Conservation (phyloP, 176 grass and related monocot genomes). For the Zoysia japonica region DNA sequence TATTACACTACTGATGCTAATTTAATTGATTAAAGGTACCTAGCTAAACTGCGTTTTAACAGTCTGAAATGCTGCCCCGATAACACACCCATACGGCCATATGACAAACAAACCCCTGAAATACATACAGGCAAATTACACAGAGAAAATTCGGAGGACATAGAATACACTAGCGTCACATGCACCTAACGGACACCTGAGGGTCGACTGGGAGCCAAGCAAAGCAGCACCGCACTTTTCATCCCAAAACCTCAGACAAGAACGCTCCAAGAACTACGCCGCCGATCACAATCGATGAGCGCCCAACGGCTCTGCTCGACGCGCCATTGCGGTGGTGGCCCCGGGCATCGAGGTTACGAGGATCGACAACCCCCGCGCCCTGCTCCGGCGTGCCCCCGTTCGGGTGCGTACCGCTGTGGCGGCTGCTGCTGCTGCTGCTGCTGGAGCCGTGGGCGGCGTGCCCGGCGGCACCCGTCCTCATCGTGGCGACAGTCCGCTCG, state of each 20-base stretch:
- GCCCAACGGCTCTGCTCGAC: background rate
- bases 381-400: background rate
- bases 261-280: background rate
- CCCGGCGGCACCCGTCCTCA: background rate
- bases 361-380: conserved; percentile 9
- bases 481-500: background rate
- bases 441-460: conserved; percentile 10
- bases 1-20: no score
- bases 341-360: background rate
- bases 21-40: no score
- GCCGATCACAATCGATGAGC: background rate
- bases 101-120: no score
- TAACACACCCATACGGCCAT: no score
- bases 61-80: no score
- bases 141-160: no score
- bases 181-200: no score
- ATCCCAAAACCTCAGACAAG: background rate
- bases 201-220: no score
- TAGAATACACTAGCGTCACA: no score
- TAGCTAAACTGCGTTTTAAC: no score
- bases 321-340: background rate
- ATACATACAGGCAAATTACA: no score
- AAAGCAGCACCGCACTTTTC: no score
- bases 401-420: background rate
- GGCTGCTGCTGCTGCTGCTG: background rate